A percentile compares a stretch with the other conserved stretches of the same genome.
phyloP scores from a whole-genome alignment of 129 eudicot species.

The Helianthus annuus region DNA sequence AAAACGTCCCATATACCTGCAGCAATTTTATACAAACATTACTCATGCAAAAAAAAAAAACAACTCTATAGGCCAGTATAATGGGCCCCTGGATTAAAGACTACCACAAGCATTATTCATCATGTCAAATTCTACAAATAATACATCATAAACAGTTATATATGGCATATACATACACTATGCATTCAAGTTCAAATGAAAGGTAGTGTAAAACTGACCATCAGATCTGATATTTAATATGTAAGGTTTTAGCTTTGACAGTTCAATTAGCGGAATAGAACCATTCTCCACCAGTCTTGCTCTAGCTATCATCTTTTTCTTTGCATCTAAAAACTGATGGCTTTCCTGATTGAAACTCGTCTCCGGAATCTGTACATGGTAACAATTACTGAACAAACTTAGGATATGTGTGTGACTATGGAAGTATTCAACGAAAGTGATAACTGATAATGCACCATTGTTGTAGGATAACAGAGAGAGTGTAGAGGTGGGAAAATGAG shows the following conservation, averaged over 20 bases:
- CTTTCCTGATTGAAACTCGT: slow-evolving; percentile 39
- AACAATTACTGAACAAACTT: slow-evolving; percentile 13
- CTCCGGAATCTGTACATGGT: slow-evolving; percentile 51
- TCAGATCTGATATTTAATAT: slow-evolving; percentile 55
- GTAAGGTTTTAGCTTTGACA: slow-evolving; percentile 66
- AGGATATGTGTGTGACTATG: slow-evolving; percentile 7
- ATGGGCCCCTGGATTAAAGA: slow-evolving; percentile 3
- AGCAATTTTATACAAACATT: slow-evolving; percentile 15
- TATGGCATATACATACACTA: neutral
- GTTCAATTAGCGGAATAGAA: slow-evolving; percentile 56
- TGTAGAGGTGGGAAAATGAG: neutral
- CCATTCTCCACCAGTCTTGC: slow-evolving; percentile 66
- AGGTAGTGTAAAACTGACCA: slow-evolving; percentile 48
- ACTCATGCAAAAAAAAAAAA: neutral
- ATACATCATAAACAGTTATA: neutral
- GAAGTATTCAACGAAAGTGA: neutral
- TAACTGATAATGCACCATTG: slow-evolving; percentile 17
- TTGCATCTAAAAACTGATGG: slow-evolving; percentile 29
- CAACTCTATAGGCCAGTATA: slow-evolving; percentile 3
- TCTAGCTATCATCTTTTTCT: slow-evolving; percentile 61
- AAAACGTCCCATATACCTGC: slow-evolving; percentile 81
- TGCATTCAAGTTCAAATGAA: neutral
- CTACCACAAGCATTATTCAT: slow-evolving; percentile 4
- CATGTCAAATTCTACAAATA: slow-evolving; percentile 8
- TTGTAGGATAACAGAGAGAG: neutral